A percentile compares a stretch with the other conserved stretches of the same genome.
These are phyloP conservation scores for Trametes cubensis DNA, from an alignment of 768 basidiomycete species.

Conservation along the genomic window DNA sequence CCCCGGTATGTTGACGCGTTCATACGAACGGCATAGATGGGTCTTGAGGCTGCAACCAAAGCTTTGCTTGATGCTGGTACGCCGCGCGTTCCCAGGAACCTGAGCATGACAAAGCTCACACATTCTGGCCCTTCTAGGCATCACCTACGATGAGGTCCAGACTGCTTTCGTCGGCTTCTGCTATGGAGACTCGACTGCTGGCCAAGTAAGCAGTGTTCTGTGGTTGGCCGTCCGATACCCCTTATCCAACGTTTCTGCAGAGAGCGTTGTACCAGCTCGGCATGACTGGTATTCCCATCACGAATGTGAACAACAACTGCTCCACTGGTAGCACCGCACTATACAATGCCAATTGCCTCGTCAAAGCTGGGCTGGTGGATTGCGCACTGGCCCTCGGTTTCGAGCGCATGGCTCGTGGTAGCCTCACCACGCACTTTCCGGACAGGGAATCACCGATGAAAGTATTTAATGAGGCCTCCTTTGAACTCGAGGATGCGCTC, in stretches of 20 bases:
- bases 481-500: conserved; percentile 51
- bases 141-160: conserved; percentile 78
- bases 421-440: conserved; percentile 66
- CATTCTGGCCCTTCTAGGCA: conserved; percentile 47
- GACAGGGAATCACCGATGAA: conserved; percentile 51
- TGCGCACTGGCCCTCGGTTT: conserved; percentile 85
- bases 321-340: conserved; percentile 81
- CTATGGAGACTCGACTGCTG: conserved; percentile 79
- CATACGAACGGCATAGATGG: conserved; percentile 56
- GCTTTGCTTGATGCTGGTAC: conserved; percentile 82
- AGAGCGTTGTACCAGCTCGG: conserved; percentile 82
- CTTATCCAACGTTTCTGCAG: conserved; percentile 37
- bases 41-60: conserved; percentile 84
- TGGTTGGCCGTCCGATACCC: background rate
- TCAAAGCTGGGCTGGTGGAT: conserved; percentile 70
- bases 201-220: conserved; percentile 52
- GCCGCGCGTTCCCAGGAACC: background rate
- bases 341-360: conserved; percentile 69
- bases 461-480: conserved; percentile 46
- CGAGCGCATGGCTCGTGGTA: conserved; percentile 81
- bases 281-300: conserved; percentile 80
- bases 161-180: conserved; percentile 77
- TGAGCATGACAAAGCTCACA: background rate
- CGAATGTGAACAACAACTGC: conserved; percentile 89
- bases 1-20: background rate